Evolutionary conservation across 2,329 filamentous ascomycete species (phyloP).

Genomic region (Septoria linicola): DNA sequence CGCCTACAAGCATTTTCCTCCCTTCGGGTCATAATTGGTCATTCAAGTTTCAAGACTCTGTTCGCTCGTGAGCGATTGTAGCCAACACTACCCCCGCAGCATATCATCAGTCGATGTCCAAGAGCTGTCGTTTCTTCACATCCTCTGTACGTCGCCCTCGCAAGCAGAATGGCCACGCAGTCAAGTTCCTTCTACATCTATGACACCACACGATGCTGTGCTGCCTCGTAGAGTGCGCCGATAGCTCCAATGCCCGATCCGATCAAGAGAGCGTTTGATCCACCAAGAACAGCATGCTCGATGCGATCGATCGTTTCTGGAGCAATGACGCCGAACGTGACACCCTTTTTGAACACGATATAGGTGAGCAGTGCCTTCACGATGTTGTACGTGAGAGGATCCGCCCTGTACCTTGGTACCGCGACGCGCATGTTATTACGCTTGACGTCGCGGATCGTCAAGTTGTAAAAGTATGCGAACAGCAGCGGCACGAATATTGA

Average conservation of each 20-base stretch:
- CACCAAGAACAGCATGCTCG: constrained; percentile 66
- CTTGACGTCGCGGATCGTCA: constrained; percentile 61
- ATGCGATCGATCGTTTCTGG: constrained; percentile 62
- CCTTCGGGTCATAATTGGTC: too few relatives aligned
- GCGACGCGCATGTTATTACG: constrained; percentile 35
- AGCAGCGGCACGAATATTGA: constrained; percentile 68
- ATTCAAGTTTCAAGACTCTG: too few relatives aligned
- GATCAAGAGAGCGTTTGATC: constrained; percentile 67
- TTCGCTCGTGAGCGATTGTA: too few relatives aligned
- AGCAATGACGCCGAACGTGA: constrained; percentile 62
- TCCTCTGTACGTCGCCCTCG: too few relatives aligned
- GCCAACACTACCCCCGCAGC: too few relatives aligned
- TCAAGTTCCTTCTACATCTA: too few relatives aligned
- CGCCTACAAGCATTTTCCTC: too few relatives aligned
- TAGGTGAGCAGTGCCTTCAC: constrained; percentile 80
- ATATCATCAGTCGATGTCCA: too few relatives aligned
- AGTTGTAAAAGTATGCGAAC: constrained; percentile 86
- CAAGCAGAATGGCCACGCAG: too few relatives aligned
- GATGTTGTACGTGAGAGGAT: constrained; percentile 88
- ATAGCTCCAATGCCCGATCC: constrained; percentile 67
- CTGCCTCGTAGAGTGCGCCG: constrained; percentile 73
- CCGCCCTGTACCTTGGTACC: constrained; percentile 61
- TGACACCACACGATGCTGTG: constrained; percentile 52
- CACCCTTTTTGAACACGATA: constrained; percentile 71
- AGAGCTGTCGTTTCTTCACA: too few relatives aligned